Evolutionary conservation across 2,329 filamentous ascomycete genomes (phyloP).

Genomic region (Monilinia polystroma): DNA sequence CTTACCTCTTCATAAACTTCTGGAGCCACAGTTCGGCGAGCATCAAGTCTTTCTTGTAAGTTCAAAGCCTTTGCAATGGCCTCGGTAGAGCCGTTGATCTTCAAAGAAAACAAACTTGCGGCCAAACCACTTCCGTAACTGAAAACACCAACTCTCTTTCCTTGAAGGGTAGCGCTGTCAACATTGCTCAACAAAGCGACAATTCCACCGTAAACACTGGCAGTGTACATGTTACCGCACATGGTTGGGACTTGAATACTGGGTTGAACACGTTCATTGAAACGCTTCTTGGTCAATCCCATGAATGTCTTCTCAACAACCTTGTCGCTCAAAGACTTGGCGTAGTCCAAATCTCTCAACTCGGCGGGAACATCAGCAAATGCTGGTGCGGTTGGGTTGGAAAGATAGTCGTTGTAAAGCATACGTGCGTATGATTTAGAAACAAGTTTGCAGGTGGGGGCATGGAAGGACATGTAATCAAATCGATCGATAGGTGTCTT

Average conservation of each 20-base stretch:
- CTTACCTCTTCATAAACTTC: slow-evolving; percentile 72
- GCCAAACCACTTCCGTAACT: slow-evolving; percentile 73
- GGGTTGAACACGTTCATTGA: slow-evolving; percentile 73
- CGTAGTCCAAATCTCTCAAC: slow-evolving; percentile 74
- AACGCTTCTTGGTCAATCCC: slow-evolving; percentile 78
- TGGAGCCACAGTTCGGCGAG: slow-evolving; percentile 65
- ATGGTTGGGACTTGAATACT: slow-evolving; percentile 74
- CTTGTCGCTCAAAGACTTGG: slow-evolving; percentile 78
- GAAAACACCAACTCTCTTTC: slow-evolving; percentile 58
- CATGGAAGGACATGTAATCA: slow-evolving; percentile 80
- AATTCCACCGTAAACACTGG: slow-evolving; percentile 58
- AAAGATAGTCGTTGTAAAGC: slow-evolving; percentile 82
- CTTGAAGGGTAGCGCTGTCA: slow-evolving; percentile 54
- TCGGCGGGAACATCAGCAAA: slow-evolving; percentile 76
- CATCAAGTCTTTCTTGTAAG: slow-evolving; percentile 65
- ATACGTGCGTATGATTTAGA: slow-evolving; percentile 81
- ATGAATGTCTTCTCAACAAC: slow-evolving; percentile 85
- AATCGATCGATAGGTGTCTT: slow-evolving; percentile 75
- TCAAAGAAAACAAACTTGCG: slow-evolving; percentile 68
- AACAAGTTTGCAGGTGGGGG: slow-evolving; percentile 84
- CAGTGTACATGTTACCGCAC: slow-evolving; percentile 66
- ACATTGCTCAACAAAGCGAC: slow-evolving; percentile 54
- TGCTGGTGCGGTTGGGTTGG: slow-evolving; percentile 62
- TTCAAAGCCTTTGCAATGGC: slow-evolving; percentile 66
- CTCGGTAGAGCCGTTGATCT: slow-evolving; percentile 68